Conservation (phyloP, 306 rosid species). For the Elaeagnus macrophylla region DNA sequence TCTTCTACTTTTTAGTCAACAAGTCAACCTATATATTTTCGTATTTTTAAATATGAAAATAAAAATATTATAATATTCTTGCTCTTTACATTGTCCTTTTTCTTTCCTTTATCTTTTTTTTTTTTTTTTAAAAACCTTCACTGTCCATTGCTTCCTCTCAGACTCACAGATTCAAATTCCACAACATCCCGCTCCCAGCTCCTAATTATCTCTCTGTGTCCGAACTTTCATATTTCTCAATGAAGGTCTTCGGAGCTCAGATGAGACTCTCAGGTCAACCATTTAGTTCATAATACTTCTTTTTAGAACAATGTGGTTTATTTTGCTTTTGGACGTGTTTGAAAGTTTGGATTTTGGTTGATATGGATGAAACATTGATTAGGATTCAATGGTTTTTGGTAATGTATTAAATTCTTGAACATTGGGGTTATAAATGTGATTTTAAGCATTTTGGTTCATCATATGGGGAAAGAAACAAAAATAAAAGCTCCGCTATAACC, state of each 20-base stretch:
- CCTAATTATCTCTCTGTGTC: neutral
- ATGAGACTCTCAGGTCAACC: conserved; percentile 46
- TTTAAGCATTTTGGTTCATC: neutral
- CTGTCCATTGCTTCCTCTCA: neutral
- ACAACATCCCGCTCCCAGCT: conserved; percentile 15
- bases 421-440: neutral
- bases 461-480: neutral
- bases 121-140: neutral
- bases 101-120: neutral
- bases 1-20: too few relatives aligned
- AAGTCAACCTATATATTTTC: too few relatives aligned
- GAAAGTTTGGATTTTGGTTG: neutral
- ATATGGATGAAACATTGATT: conserved; percentile 1
- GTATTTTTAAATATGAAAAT: too few relatives aligned
- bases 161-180: conserved; percentile 9
- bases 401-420: neutral
- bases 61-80: too few relatives aligned
- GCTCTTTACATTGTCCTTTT: too few relatives aligned
- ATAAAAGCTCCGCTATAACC: neutral
- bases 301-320: neutral
- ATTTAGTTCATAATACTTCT: neutral
- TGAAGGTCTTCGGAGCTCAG: conserved; percentile 28
- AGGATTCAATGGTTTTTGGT: conserved; percentile 18
- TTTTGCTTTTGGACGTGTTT: neutral
- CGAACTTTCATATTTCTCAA: conserved; percentile 1